These are phyloP conservation scores for Magnaporthiopsis incrustans DNA, from an alignment of 2,329 filamentous ascomycete species.

Conservation along the genomic window DNA sequence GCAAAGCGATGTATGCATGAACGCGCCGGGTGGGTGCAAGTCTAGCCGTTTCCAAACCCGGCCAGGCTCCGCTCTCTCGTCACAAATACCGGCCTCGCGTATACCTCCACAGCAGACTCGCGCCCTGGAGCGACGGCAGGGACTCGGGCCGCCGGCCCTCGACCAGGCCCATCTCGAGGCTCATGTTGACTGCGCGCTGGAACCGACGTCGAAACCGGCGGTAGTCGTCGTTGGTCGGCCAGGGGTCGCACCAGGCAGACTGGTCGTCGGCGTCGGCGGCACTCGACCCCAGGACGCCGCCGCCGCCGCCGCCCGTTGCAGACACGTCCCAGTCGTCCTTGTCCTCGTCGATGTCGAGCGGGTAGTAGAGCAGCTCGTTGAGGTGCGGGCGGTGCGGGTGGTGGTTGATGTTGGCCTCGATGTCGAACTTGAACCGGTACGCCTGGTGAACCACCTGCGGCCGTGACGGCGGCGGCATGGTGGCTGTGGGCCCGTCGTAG, in stretches of 20 bases:
- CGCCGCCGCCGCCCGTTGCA: constrained; percentile 5
- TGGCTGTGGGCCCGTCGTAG: constrained; percentile 5
- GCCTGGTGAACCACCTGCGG: constrained; percentile 35
- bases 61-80: background rate
- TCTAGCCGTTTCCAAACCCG: background rate
- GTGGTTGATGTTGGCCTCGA: constrained; percentile 36
- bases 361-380: constrained; percentile 31
- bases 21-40: background rate
- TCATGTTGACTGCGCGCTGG: constrained; percentile 21
- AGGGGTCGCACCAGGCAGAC: constrained; percentile 26
- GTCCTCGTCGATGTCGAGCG: constrained; percentile 22
- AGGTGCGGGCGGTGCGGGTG: constrained; percentile 33
- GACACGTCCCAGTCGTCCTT: constrained; percentile 15
- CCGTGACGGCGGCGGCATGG: constrained; percentile 14
- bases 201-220: constrained; percentile 26
- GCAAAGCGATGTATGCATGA: background rate
- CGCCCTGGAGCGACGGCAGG: constrained; percentile 13
- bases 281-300: background rate
- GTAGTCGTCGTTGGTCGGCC: constrained; percentile 33
- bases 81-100: constrained; percentile 5
- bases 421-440: constrained; percentile 39
- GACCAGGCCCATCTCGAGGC: constrained; percentile 17
- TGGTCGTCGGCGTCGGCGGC: constrained; percentile 13
- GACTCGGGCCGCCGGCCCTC: constrained; percentile 10
- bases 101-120: constrained; percentile 15